Percentiles rank a stretch among this genome's conserved stretches.
phyloP scores from a whole-genome alignment of 139 green algal species.

The Micractinium sp. region DNA sequence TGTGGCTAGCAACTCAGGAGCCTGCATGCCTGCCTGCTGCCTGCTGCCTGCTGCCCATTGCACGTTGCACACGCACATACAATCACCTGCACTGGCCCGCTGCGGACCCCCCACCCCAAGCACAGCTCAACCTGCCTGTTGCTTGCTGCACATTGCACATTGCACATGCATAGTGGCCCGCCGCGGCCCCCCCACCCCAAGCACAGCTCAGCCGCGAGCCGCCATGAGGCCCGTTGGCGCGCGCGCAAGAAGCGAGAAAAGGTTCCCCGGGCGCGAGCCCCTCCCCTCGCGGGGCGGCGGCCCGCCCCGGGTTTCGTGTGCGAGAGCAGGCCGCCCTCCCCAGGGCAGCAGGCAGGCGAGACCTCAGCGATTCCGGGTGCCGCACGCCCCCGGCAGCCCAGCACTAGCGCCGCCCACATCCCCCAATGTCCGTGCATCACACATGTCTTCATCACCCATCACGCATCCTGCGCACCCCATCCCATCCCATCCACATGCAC shows the following conservation, averaged over 20 bases:
- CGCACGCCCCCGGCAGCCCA: not conserved
- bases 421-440: no score
- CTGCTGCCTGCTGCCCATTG: not conserved
- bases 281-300: no score
- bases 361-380: not conserved
- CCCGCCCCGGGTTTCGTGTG: not conserved
- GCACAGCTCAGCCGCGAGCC: conserved; percentile 36
- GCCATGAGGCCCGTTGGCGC: conserved; percentile 34
- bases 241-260: conserved; percentile 31
- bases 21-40: not conserved
- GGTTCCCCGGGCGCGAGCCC: not conserved
- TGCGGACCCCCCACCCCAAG: no score
- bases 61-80: not conserved
- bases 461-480: no score
- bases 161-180: not conserved
- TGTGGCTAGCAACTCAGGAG: no score
- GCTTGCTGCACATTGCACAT: not conserved
- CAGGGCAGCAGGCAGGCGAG: not conserved
- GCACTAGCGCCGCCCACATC: not conserved
- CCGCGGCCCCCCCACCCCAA: not conserved
- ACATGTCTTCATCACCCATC: not conserved
- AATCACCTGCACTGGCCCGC: no score
- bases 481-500: not conserved
- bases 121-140: not conserved
- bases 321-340: not conserved